phyloP scores from a whole-genome alignment of 2,329 filamentous ascomycete species.

The Calonectria pseudoreteaudii region DNA sequence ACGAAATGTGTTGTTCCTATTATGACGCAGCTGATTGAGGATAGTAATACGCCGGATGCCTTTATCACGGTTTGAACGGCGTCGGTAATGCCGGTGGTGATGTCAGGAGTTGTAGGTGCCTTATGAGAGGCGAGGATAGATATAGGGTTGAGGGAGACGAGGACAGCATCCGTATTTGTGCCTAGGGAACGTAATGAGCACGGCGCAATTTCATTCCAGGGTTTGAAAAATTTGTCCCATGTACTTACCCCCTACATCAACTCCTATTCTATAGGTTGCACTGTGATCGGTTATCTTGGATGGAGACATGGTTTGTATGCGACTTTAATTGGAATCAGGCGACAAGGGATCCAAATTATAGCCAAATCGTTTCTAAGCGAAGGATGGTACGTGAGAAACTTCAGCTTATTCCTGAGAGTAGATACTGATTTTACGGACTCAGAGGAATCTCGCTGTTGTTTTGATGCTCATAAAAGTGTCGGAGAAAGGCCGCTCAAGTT shows the following conservation, averaged over 20 bases:
- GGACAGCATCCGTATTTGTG: constrained; percentile 30
- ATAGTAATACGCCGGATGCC: constrained; percentile 37
- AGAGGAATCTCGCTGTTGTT: neutral
- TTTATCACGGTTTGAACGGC: constrained; percentile 53
- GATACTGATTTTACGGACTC: neutral
- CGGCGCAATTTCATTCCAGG: neutral
- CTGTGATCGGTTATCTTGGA: neutral
- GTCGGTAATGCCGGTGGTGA: constrained; percentile 55
- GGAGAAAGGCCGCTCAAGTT: neutral
- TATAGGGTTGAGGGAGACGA: constrained; percentile 20
- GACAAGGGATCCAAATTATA: neutral
- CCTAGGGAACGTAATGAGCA: constrained; percentile 4
- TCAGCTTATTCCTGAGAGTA: neutral
- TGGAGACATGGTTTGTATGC: neutral
- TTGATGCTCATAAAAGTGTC: neutral
- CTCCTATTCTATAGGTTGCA: constrained; percentile 10
- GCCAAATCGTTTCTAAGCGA: neutral
- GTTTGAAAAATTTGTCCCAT: neutral
- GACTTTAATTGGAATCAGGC: neutral
- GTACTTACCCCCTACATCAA: constrained; percentile 17
- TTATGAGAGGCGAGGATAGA: constrained; percentile 26
- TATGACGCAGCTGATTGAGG: constrained; percentile 53
- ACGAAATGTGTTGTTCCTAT: constrained; percentile 66
- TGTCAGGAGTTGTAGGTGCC: constrained; percentile 55
- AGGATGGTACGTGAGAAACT: no score